phyloP scores from a whole-genome alignment of 2,329 filamentous ascomycete species.

The Aspergillus tanneri region DNA sequence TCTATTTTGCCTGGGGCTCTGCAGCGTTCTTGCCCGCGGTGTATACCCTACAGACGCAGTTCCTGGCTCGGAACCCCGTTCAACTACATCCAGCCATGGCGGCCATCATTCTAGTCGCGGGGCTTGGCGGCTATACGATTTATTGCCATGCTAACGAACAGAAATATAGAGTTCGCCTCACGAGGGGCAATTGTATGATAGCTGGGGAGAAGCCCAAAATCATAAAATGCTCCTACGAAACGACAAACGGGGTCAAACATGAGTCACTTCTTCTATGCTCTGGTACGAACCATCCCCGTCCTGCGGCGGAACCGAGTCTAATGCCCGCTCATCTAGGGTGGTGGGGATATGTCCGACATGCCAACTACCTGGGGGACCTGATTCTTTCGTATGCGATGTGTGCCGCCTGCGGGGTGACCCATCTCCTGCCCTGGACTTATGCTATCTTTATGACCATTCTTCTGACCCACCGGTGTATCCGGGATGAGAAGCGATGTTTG shows the following conservation, averaged over 20 bases:
- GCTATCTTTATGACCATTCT: conserved; percentile 47
- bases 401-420: conserved; percentile 40
- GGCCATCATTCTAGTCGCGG: neutral
- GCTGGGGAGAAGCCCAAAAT: neutral
- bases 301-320: neutral
- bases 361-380: conserved; percentile 45
- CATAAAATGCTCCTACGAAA: conserved; percentile 5
- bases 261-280: conserved; percentile 42
- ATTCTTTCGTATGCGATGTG: conserved; percentile 45
- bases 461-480: conserved; percentile 47
- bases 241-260: conserved; percentile 41
- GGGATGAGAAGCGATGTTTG: conserved; percentile 48
- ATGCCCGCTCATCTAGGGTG: conserved; percentile 19
- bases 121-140: neutral
- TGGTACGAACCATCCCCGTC: conserved; percentile 17
- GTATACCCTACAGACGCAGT: conserved; percentile 52
- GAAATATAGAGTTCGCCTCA: conserved; percentile 2
- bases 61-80: conserved; percentile 46
- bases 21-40: conserved; percentile 48
- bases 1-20: conserved; percentile 48
- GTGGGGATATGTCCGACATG: conserved; percentile 45
- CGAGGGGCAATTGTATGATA: neutral
- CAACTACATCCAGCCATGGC: conserved; percentile 2
- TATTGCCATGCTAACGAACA: conserved; percentile 7
- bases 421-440: conserved; percentile 48